Evolutionary conservation across 495 filamentous ascomycete genomes (phyloP), one percentile per base, ranked within the genome.

Genomic region (Penicillium maclennaniae): DNA sequence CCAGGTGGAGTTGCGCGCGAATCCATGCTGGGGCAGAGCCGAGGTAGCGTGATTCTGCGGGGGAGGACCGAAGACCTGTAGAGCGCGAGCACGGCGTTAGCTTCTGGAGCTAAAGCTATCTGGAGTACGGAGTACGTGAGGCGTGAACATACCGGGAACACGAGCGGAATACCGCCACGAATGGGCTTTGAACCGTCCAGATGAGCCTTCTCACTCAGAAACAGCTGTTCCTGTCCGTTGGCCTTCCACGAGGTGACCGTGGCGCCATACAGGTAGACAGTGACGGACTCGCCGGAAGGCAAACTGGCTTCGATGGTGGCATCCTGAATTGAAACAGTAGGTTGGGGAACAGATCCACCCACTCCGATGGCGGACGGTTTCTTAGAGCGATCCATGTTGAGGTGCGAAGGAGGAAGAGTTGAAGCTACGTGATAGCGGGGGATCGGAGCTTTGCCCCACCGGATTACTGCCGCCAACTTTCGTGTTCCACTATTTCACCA

Each of bases 241-340:
- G 81, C 81, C 77, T 92, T 95, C 95, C 95, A 99, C 60, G 86
- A 90, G 51, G 87, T 86, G 51, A 97, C 86, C 9, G 95, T 97
- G 0, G 95, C 95, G 50, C 95, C 95, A 65, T 89, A 88, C 10
- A 97, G 83, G 45, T 97, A 78, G 43, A 99, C 78, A 45, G 88
- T 82, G 58, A 95, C 83, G 43, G 82, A 87, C 69, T 97, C 91
- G 56, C 95, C 89, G 10, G 87, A 87, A 10, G 93, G 87, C 54
- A 97, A 75, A 45, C 78, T 79, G 51, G 90, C 88, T 25, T 81
- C 80, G 39, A 95, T 82, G 50, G 77, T 76, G 67, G 86, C 85
- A 65, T 85, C 81, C 49, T 79, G 65, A 69, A 90, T 80, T 66
- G 79, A 81, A 59, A 95, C 81, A 56, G 82, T 80, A 9, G 88